Conservation (phyloP, 306 rosid species). For the Fragaria iinumae region DNA sequence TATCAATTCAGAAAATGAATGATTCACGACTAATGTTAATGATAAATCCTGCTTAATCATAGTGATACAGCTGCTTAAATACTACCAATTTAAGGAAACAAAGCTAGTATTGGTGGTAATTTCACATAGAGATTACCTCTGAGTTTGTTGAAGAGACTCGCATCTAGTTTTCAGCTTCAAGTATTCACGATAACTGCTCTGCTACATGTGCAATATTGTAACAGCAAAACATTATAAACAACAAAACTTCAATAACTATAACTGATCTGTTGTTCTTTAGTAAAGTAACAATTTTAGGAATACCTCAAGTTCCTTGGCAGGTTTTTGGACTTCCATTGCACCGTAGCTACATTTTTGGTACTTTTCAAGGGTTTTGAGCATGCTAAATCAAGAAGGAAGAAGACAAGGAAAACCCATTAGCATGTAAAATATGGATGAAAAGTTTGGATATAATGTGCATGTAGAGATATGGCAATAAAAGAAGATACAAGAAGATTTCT, state of each 20-base stretch:
- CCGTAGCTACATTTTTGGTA: conserved; percentile 97
- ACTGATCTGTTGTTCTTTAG: background rate
- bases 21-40: background rate
- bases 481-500: background rate
- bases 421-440: background rate
- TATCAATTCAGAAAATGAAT: background rate
- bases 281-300: background rate
- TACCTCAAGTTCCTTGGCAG: conserved; percentile 94
- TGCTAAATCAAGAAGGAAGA: conserved; percentile 23
- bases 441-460: background rate
- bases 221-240: background rate
- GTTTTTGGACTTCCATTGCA: conserved; percentile 77
- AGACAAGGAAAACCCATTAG: background rate
- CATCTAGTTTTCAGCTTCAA: conserved; percentile 77
- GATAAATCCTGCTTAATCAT: background rate
- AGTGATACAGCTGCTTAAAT: background rate
- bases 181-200: conserved; percentile 92
- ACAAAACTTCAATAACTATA: background rate
- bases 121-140: conserved; percentile 52
- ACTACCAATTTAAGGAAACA: background rate
- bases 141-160: conserved; percentile 90
- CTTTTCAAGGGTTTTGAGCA: conserved; percentile 56
- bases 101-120: background rate
- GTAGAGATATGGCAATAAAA: background rate
- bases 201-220: conserved; percentile 24